Evolutionary conservation across 805 yeast species (phyloP).

Genomic region (Zygosaccharomyces gambellarensis): DNA sequence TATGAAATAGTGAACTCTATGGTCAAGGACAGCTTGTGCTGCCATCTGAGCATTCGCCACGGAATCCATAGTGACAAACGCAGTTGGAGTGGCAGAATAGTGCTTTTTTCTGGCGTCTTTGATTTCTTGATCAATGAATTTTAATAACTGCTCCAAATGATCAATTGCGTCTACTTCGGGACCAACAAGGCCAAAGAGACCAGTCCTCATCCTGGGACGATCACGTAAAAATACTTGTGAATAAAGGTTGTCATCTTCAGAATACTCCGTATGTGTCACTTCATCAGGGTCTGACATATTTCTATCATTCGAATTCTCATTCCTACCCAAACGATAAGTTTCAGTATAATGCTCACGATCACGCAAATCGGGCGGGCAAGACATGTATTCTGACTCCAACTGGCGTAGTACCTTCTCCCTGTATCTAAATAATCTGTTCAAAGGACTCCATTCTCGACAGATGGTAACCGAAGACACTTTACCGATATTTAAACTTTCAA

Average conservation of each 20-base stretch:
- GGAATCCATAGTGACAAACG: slow-evolving; percentile 90
- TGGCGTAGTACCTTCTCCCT: slow-evolving; percentile 50
- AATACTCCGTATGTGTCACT: slow-evolving; percentile 3
- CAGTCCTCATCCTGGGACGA: slow-evolving; percentile 61
- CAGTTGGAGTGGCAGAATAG: slow-evolving; percentile 81
- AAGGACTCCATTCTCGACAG: slow-evolving; percentile 79
- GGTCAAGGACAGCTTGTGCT: slow-evolving; percentile 92
- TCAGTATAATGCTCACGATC: slow-evolving; percentile 23
- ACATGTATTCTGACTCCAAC: slow-evolving; percentile 50
- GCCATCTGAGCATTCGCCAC: slow-evolving; percentile 96
- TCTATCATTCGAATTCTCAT: slow-evolving; percentile 4
- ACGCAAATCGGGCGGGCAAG: slow-evolving; percentile 29
- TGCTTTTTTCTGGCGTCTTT: slow-evolving; percentile 57
- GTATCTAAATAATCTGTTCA: slow-evolving; percentile 60
- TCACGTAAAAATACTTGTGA: slow-evolving; percentile 32
- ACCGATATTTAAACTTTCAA: slow-evolving; percentile 75
- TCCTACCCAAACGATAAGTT: slow-evolving; percentile 20
- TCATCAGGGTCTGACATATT: slow-evolving; percentile 1
- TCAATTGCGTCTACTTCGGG: slow-evolving; percentile 75
- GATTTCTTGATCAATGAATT: slow-evolving; percentile 67
- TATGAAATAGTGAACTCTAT: slow-evolving; percentile 75
- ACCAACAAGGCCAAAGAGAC: slow-evolving; percentile 62
- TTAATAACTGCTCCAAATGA: slow-evolving; percentile 63
- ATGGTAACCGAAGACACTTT: slow-evolving; percentile 70
- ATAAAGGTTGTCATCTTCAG: slow-evolving; percentile 21